Percentiles rank a stretch among this genome's conserved stretches.
phyloP scores from a whole-genome alignment of 1,139 yeast genomes.

The Geotrichum citri-aurantii region DNA sequence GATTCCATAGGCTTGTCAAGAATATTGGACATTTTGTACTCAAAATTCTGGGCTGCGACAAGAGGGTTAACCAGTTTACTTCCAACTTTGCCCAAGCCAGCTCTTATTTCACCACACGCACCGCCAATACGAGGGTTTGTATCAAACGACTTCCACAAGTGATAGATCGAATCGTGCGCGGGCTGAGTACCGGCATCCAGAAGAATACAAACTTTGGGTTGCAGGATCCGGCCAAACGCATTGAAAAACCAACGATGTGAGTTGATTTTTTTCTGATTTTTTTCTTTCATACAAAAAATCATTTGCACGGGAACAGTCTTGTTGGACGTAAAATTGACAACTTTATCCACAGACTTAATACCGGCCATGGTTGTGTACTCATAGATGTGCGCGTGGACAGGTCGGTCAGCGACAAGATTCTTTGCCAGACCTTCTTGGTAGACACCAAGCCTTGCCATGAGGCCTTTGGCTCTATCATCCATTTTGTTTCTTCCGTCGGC shows the following conservation, averaged over 20 bases:
- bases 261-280: constrained; percentile 68
- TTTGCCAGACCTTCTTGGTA: constrained; percentile 82
- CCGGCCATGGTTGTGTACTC: constrained; percentile 79
- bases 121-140: constrained; percentile 71
- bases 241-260: constrained; percentile 85
- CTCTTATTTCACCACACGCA: constrained; percentile 80
- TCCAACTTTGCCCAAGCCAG: constrained; percentile 55
- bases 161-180: constrained; percentile 62
- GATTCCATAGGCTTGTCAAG: constrained; percentile 81
- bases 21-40: constrained; percentile 75
- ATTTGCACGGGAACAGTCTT: constrained; percentile 54
- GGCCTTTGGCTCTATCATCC: constrained; percentile 56
- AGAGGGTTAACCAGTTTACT: constrained; percentile 57
- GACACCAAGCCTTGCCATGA: constrained; percentile 67
- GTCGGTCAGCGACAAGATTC: constrained; percentile 62
- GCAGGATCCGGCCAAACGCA: constrained; percentile 64
- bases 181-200: constrained; percentile 82
- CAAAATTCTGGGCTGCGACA: constrained; percentile 81
- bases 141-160: constrained; percentile 69
- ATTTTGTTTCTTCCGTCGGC: constrained; percentile 71
- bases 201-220: constrained; percentile 66
- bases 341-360: constrained; percentile 54
- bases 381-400: constrained; percentile 67
- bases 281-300: constrained; percentile 71
- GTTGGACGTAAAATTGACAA: constrained; percentile 45